These are phyloP conservation scores for Glebionis coronaria DNA, from an alignment of 129 eudicot genomes.

Conservation along the genomic window DNA sequence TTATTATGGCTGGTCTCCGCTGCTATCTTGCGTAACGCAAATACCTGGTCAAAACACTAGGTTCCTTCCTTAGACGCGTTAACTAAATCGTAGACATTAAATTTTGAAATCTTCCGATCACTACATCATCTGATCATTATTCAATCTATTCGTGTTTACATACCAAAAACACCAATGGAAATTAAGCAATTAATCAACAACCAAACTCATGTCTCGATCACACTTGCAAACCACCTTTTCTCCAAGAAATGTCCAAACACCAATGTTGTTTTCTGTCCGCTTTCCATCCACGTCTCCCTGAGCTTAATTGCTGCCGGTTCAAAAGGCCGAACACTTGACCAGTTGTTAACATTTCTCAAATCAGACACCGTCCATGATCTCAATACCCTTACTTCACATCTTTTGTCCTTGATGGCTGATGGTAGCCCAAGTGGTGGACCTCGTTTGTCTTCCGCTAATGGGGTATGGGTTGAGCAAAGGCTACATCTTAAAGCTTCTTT, in stretches of 20 bases:
- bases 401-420: conserved; percentile 46
- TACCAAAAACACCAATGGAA: neutral
- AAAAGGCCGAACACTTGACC: conserved; percentile 43
- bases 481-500: conserved; percentile 29
- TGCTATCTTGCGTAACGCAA: too few relatives aligned
- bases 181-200: conserved; percentile 32
- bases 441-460: conserved; percentile 20
- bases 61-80: too few relatives aligned
- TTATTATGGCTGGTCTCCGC: too few relatives aligned
- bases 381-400: conserved; percentile 41
- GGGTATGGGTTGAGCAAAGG: conserved; percentile 36
- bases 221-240: conserved; percentile 40
- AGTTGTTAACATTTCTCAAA: conserved; percentile 52
- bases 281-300: conserved; percentile 48
- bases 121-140: too few relatives aligned
- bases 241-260: conserved; percentile 18
- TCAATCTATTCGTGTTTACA: neutral
- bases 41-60: too few relatives aligned
- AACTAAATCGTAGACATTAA: too few relatives aligned
- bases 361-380: conserved; percentile 38
- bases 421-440: conserved; percentile 36
- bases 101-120: too few relatives aligned
- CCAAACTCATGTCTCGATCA: conserved; percentile 53
- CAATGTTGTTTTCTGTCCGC: conserved; percentile 36
- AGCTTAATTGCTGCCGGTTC: conserved; percentile 63